A percentile compares a stretch with the other conserved stretches of the same genome.
These are phyloP conservation scores for Bryopsis sp. DNA, from an alignment of 139 green algal species.

Conservation along the genomic window DNA sequence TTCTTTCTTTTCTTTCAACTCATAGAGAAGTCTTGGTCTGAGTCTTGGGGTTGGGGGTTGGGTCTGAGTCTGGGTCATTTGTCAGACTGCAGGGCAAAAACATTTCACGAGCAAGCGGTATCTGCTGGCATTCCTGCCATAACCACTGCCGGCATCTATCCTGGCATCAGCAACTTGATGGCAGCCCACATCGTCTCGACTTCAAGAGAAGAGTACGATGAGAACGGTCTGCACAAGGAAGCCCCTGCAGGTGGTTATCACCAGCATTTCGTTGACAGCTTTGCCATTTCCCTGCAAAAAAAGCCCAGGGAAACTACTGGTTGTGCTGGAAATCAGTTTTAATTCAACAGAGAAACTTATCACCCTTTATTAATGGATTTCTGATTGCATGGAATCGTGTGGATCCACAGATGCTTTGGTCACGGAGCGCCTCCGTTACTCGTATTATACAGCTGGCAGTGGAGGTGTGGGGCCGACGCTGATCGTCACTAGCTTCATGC, in stretches of 20 bases:
- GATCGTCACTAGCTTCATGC: constrained; percentile 80
- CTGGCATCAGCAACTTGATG: constrained; percentile 88
- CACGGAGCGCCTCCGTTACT: constrained; percentile 67
- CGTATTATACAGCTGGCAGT: constrained; percentile 83
- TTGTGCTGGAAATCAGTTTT: too few relatives aligned
- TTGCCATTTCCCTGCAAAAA: not conserved
- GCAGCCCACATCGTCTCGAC: constrained; percentile 76
- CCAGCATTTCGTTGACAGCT: not conserved
- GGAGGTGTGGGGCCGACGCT: constrained; percentile 90
- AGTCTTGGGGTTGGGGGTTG: too few relatives aligned
- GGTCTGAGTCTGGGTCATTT: too few relatives aligned
- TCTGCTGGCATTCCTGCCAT: constrained; percentile 78
- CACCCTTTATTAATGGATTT: too few relatives aligned
- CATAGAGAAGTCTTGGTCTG: too few relatives aligned
- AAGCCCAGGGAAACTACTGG: too few relatives aligned
- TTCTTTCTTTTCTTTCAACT: too few relatives aligned
- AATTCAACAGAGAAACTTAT: too few relatives aligned
- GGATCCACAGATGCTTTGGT: constrained; percentile 29
- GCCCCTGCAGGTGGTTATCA: constrained; percentile 20
- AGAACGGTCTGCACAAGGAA: constrained; percentile 38
- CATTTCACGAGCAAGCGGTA: constrained; percentile 41
- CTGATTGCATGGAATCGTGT: constrained; percentile 26
- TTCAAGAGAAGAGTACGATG: constrained; percentile 47
- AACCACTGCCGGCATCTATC: constrained; percentile 81
- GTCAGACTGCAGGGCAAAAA: constrained; percentile 34